These are phyloP conservation scores for Macroventuria anomochaeta DNA, from an alignment of 2,329 filamentous ascomycete genomes.

Conservation along the genomic window DNA sequence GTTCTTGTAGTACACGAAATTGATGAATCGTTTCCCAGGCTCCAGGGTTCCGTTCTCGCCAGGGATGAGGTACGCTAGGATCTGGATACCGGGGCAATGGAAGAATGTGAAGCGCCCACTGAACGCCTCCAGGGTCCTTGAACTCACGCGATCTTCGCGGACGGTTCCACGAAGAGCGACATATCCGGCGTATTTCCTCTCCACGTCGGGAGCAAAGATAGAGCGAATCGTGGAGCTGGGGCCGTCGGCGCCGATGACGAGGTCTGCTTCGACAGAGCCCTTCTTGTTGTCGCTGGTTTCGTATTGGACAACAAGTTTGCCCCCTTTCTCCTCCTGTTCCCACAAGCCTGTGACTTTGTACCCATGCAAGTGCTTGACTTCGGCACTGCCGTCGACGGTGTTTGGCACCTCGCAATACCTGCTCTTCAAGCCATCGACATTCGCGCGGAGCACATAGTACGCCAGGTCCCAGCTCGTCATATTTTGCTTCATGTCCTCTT, in stretches of 20 bases:
- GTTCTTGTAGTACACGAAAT: slow-evolving; percentile 58
- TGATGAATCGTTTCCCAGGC: slow-evolving; percentile 53
- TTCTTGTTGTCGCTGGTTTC: slow-evolving; percentile 24
- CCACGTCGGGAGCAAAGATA: slow-evolving; percentile 26
- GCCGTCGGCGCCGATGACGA: slow-evolving; percentile 42
- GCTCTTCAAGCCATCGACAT: slow-evolving; percentile 40
- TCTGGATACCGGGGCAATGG: slow-evolving; percentile 47
- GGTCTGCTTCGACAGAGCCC: slow-evolving; percentile 32
- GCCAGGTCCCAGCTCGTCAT: slow-evolving; percentile 48
- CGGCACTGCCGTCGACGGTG: slow-evolving; percentile 15
- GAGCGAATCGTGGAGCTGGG: slow-evolving; percentile 40
- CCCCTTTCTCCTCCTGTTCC: slow-evolving; percentile 23
- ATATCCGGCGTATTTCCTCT: slow-evolving; percentile 43
- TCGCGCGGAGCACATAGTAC: slow-evolving; percentile 41
- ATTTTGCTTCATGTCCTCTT: slow-evolving; percentile 40
- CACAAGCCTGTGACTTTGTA: slow-evolving; percentile 33
- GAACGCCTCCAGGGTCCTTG: slow-evolving; percentile 37
- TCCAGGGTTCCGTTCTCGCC: slow-evolving; percentile 50
- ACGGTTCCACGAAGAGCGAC: slow-evolving; percentile 43
- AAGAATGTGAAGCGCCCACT: slow-evolving; percentile 52
- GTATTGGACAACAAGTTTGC: slow-evolving; percentile 27
- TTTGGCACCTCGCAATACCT: slow-evolving; percentile 34
- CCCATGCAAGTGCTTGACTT: slow-evolving; percentile 34
- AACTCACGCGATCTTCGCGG: slow-evolving; percentile 30
- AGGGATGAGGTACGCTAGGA: slow-evolving; percentile 56